Base-by-base conservation (phyloP, 2,329 filamentous ascomycete species). In the Colletotrichum lindemuthianum region DNA sequence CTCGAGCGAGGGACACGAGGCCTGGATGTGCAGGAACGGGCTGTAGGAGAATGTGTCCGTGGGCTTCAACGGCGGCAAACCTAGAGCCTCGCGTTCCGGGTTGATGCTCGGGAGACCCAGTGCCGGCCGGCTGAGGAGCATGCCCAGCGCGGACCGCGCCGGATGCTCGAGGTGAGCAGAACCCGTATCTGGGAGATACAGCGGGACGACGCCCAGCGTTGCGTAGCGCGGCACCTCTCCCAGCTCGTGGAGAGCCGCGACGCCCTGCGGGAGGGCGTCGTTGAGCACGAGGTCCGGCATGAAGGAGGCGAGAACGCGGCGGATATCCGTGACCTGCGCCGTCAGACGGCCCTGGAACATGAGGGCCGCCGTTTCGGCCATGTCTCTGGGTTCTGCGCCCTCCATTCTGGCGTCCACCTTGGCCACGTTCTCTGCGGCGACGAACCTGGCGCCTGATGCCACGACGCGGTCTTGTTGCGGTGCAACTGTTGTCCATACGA, bases 161-260 rank as follows among this genome's bases (percentile, higher is more conserved):
- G 61, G 50, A 13, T 65, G 61, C 11, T 50, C 44, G 12, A 60
- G 33, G 10, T 76, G 77, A 36, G 68, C 66, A 2, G 69, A 60
- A 2, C 77, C 77, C 4, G 76, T 77, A 7, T 72, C 72, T 2
- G 74, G 71, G 6, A 74, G 68, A 51, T 79, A 78, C 37, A 79
- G 72, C 2, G 77, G 77, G 39, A 78, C 77, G 3, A 79, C 76
- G 4, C 77, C 77, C 9, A 79, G 67, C 0, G 77, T 79, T 3
- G 76, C 77, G 59, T 77, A 79, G 0, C 65, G 67, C 0, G 75
- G 74, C 2, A 77, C 68, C 63, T 77, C 75, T 1, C 71, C 75
- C 8, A 78, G 66, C 32, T 79, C 76, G 11, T 69, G 69, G 48
- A 78, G 54, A 2, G 76, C 76, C n/a, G 71, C 72, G 1, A 75